phyloP scores from a whole-genome alignment of 495 filamentous ascomycete species.

The Aspergillus sparsus region DNA sequence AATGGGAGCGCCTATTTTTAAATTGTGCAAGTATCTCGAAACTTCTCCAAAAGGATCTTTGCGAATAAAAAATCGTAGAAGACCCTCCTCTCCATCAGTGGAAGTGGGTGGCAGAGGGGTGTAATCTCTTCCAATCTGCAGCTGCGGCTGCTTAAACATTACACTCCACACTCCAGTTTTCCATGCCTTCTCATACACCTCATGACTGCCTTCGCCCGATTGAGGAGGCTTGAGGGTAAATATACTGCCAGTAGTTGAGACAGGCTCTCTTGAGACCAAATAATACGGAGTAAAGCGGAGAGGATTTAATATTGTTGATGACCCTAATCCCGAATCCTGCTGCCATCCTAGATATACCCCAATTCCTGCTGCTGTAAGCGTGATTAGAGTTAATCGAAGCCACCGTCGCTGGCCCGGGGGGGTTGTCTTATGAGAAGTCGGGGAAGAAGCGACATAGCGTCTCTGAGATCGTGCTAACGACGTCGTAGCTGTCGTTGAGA shows the following conservation, averaged over 20 bases:
- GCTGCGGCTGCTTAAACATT: conserved; percentile 88
- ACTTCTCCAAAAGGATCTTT: conserved; percentile 59
- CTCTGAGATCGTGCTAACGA: conserved; percentile 16
- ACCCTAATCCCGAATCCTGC: conserved; percentile 25
- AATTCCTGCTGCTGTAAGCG: conserved; percentile 36
- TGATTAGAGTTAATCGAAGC: conserved; percentile 39
- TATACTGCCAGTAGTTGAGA: conserved; percentile 76
- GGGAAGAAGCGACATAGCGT: conserved; percentile 28
- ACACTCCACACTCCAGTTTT: conserved; percentile 75
- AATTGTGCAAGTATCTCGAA: conserved; percentile 66
- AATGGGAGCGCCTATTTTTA: conserved; percentile 60
- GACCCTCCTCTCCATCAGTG: conserved; percentile 36
- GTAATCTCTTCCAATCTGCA: conserved; percentile 87
- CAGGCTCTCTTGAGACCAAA: conserved; percentile 61
- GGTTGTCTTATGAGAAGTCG: conserved; percentile 1
- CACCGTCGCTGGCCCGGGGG: conserved; percentile 28
- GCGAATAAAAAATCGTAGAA: conserved; percentile 57
- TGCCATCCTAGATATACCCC: conserved; percentile 42
- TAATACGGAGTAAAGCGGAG: conserved; percentile 67
- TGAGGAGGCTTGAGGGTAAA: conserved; percentile 63
- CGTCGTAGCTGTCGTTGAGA: conserved; percentile 15
- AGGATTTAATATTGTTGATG: conserved; percentile 44
- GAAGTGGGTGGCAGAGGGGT: conserved; percentile 71
- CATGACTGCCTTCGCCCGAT: conserved; percentile 38
- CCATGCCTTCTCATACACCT: conserved; percentile 54